Percentiles rank a stretch among this genome's conserved stretches.
Evolutionary conservation across 345 rosid genomes (phyloP).

Genomic region (Citrus sp.): DNA sequence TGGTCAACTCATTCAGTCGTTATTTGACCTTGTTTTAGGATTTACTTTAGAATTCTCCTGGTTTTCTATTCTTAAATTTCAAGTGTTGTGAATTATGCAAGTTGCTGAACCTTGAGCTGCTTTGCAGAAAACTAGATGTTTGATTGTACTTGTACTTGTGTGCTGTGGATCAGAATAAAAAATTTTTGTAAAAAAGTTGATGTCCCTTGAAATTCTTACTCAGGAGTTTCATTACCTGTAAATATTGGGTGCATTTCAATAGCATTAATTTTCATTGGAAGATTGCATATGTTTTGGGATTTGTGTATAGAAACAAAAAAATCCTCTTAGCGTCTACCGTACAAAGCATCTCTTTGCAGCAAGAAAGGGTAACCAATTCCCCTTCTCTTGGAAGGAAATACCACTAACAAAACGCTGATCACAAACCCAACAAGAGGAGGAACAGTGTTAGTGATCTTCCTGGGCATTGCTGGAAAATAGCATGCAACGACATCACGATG

Average conservation of each 20-base stretch:
- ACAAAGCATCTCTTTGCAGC: constrained; percentile 30
- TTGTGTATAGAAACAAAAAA: neutral
- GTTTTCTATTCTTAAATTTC: neutral
- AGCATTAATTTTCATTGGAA: neutral
- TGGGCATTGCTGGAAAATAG: constrained; percentile 41
- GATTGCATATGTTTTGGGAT: neutral
- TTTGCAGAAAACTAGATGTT: neutral
- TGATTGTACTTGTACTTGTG: neutral
- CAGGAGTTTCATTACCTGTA: no score
- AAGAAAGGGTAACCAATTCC: constrained; percentile 47
- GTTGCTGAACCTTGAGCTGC: neutral
- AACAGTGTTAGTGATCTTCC: constrained; percentile 34
- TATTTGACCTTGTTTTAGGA: neutral
- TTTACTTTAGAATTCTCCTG: neutral
- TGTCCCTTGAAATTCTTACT: neutral
- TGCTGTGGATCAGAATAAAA: neutral
- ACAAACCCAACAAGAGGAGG: constrained; percentile 41
- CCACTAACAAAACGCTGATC: constrained; percentile 32
- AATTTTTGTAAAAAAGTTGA: neutral
- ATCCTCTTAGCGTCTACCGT: constrained; percentile 23
- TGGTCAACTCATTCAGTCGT: neutral
- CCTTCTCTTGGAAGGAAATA: constrained; percentile 47
- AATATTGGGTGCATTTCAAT: no score
- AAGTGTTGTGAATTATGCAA: neutral
- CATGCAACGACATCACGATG: constrained; percentile 36